Conservation (phyloP, 164 flowering plant genomes). For the Vitis riparia region DNA sequence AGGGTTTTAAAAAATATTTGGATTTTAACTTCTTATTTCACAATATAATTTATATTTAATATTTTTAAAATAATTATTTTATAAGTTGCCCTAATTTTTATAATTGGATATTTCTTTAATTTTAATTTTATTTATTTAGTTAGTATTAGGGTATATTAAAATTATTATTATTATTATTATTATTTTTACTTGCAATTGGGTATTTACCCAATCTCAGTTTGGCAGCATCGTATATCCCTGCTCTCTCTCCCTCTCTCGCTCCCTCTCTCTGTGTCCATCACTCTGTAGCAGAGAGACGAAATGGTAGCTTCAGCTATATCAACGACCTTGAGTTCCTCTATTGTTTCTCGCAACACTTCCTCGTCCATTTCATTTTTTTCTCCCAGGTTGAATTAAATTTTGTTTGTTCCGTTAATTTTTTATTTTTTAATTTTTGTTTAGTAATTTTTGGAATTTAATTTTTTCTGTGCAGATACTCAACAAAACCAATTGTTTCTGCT, state of each 20-base stretch:
- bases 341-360: conserved; percentile 16
- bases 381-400: conserved; percentile 13
- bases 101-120: too few species aligned
- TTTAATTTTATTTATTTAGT: too few species aligned
- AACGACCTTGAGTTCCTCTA: conserved; percentile 24
- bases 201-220: too few species aligned
- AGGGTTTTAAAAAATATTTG: too few species aligned
- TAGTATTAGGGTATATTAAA: too few species aligned
- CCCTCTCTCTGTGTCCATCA: not conserved
- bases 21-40: too few species aligned
- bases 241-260: conserved; percentile 12
- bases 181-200: too few species aligned
- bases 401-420: too few species aligned
- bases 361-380: conserved; percentile 11
- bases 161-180: too few species aligned
- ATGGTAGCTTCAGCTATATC: conserved; percentile 40
- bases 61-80: too few species aligned
- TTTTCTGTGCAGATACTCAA: conserved; percentile 21
- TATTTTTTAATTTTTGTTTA: not conserved
- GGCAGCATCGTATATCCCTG: not conserved
- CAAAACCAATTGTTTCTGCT: conserved; percentile 28
- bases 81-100: too few species aligned
- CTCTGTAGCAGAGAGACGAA: not conserved
- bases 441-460: not conserved
- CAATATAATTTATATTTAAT: too few species aligned